These are phyloP conservation scores for Collybia nuda DNA, from an alignment of 768 basidiomycete species.

Conservation along the genomic window DNA sequence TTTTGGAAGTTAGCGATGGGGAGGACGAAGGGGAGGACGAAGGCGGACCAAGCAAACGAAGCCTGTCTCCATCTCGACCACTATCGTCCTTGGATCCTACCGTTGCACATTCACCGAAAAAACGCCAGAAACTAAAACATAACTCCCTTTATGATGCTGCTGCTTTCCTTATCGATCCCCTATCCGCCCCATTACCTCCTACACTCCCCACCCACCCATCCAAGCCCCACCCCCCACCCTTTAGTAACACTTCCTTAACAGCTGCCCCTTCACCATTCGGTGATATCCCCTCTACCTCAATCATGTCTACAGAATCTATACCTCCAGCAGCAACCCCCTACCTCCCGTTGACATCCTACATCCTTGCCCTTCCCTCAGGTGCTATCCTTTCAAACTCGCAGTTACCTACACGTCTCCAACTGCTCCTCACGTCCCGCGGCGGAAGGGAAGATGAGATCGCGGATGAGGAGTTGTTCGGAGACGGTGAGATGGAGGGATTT, in stretches of 20 bases:
- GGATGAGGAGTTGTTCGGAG: constrained; percentile 73
- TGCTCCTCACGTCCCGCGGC: constrained; percentile 50
- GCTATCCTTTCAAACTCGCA: constrained; percentile 22
- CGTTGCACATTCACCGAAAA: not conserved
- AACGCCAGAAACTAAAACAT: constrained; percentile 14
- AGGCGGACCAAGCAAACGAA: not conserved
- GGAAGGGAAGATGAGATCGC: constrained; percentile 49
- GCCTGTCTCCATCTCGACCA: not conserved
- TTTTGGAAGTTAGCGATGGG: constrained; percentile 36
- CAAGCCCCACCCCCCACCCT: not conserved
- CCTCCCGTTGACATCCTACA: constrained; percentile 46
- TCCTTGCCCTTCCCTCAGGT: constrained; percentile 44
- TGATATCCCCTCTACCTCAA: not conserved
- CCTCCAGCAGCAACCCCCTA: constrained; percentile 6
- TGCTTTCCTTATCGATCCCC: constrained; percentile 59
- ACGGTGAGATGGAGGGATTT: constrained; percentile 66
- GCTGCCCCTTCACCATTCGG: no score
- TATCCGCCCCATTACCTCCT: constrained; percentile 30
- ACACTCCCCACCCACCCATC: not conserved
- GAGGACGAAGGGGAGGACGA: constrained; percentile 14
- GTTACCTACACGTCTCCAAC: constrained; percentile 64
- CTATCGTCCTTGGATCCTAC: constrained; percentile 1
- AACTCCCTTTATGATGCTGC: constrained; percentile 43
- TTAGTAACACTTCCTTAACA: not conserved
- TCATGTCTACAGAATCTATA: constrained; percentile 2